Conservation (phyloP, 2,329 filamentous ascomycete genomes). For the Tolypocladium amazonense region DNA sequence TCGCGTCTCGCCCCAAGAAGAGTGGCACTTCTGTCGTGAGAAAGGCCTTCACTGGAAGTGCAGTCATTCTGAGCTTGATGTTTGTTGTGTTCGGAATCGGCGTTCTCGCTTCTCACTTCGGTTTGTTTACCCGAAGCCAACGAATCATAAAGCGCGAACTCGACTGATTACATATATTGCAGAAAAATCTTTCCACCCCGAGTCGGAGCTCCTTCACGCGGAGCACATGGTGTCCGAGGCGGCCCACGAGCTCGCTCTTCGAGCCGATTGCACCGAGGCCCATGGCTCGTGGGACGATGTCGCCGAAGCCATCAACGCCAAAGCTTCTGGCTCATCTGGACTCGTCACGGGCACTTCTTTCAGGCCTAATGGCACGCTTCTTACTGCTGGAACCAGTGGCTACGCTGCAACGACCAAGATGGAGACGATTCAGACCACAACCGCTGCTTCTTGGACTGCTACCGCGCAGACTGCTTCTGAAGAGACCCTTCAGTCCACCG, state of each 20-base stretch:
- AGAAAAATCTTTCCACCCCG: conserved; percentile 1
- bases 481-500: conserved; percentile 1
- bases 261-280: conserved; percentile 9
- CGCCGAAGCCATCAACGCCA: conserved; percentile 5
- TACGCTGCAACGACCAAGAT: background rate
- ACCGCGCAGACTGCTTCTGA: background rate
- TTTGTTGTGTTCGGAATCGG: conserved; percentile 17
- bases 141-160: background rate
- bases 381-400: background rate
- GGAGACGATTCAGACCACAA: background rate
- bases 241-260: conserved; percentile 11
- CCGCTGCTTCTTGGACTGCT: background rate
- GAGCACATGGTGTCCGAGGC: conserved; percentile 8
- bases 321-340: conserved; percentile 4
- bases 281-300: conserved; percentile 2
- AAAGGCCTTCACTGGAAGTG: conserved; percentile 6
- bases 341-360: conserved; percentile 4
- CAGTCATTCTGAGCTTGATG: conserved; percentile 7
- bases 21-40: conserved; percentile 2
- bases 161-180: background rate
- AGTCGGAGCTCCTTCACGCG: conserved; percentile 8
- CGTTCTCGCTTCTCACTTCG: conserved; percentile 14
- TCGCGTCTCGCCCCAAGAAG: background rate
- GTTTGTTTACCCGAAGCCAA: background rate
- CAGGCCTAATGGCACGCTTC: background rate